Base-by-base conservation (phyloP, 306 rosid species). In the Oemleria cerasiformis region DNA sequence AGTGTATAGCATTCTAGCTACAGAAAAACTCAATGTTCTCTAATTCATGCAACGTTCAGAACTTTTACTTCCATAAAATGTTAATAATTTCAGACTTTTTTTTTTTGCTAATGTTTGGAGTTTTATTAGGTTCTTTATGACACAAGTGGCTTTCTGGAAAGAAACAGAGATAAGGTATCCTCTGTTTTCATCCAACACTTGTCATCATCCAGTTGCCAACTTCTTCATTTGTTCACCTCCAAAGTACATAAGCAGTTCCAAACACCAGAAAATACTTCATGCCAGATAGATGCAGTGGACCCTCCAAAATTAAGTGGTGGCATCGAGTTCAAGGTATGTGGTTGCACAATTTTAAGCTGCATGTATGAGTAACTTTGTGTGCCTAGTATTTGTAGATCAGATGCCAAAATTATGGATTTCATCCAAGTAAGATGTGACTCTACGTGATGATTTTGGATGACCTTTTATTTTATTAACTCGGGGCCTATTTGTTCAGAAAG, bases 141-240 rank as follows among this genome's bases (percentile, higher is more conserved):
- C 67, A 89, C 96, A 62, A 80, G 75, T 56, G 96, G 97, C 44
- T 95, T 95, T 80, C 79, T 89, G 79, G 96, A 86, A 68, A 92
- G 92, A 88, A 95, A 88, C 77, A 85, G 97, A 84, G 96, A 89
- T 80, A 77, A 76, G 5, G 67, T 88, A 78, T 91, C 88, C n/a
- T 72, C 90, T 42, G 88, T 73, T 79, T 86, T 89, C 77, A 73
- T 86, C 81, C 82, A 85, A 75, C 84, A 89, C 75, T 84, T 95
- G 50, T 85, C 96, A 74, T 82, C 93, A 39, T 86, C 93, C 76
- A 54, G 84, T 76, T 82, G 86, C 71, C 78, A 80, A 81, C 84
- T 88, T 54, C 84, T 85, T 51, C 87, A 75, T 68, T 71, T 66
- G 79, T 89, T 88, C 75, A 75, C 82, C 79, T 79, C 91, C 73